Evolutionary conservation across 345 rosid genomes (phyloP).

Genomic region (Bruguiera sexangula): DNA sequence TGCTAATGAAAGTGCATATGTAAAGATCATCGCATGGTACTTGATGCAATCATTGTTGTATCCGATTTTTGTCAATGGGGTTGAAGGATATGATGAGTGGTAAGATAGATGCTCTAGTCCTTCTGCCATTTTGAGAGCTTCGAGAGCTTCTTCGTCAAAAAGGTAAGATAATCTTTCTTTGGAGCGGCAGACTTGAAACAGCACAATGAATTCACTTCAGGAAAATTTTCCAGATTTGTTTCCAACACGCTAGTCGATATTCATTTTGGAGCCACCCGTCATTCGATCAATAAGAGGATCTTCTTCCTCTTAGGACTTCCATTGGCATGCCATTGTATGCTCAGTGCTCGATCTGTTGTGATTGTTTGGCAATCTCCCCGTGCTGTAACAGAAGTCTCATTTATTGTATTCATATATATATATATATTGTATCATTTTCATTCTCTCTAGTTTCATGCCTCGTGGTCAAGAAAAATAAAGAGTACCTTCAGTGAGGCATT

Average conservation of each 20-base stretch:
- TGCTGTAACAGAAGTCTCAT: conserved; percentile 22
- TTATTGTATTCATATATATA: conserved; percentile 19
- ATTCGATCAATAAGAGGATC: too few species aligned
- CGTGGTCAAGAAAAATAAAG: not conserved
- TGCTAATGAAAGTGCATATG: conserved; percentile 57
- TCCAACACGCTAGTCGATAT: too few species aligned
- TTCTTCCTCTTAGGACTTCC: conserved; percentile 25
- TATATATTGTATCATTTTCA: conserved; percentile 10
- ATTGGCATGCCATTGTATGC: conserved; percentile 28
- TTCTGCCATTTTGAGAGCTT: conserved; percentile 18
- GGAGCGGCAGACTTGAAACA: conserved; percentile 26
- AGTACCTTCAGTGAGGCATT: too few species aligned
- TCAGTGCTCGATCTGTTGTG: not conserved
- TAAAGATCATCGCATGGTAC: conserved; percentile 42
- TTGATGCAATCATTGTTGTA: conserved; percentile 31
- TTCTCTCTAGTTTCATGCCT: not conserved
- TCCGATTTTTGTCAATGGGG: conserved; percentile 24
- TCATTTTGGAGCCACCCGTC: too few species aligned
- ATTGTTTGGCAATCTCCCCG: conserved; percentile 3
- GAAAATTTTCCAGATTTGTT: too few species aligned
- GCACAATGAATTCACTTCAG: conserved; percentile 8
- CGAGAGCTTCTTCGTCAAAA: not conserved
- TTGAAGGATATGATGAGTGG: conserved; percentile 30
- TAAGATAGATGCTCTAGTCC: conserved; percentile 33
- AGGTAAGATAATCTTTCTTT: too few species aligned